Conservation (phyloP, 306 rosid species). For the Inga laurina region DNA sequence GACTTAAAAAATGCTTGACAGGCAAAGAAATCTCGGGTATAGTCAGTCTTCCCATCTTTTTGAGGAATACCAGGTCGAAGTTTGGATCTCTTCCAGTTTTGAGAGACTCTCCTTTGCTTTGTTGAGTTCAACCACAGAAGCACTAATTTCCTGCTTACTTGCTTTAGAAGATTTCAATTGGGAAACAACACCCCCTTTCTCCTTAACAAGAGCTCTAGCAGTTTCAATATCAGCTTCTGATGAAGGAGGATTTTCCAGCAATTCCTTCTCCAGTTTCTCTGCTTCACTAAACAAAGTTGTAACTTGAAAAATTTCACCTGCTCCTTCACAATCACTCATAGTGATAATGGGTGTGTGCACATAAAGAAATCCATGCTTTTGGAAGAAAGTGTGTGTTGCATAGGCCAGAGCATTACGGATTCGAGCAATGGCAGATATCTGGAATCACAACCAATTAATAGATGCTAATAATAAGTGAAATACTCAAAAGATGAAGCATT, state of each 20-base stretch:
- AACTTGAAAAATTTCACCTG: constrained; percentile 99
- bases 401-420: constrained; percentile 83
- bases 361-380: constrained; percentile 74
- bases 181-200: constrained; percentile 73
- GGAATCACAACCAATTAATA: constrained; percentile 17
- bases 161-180: constrained; percentile 78
- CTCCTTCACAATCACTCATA: constrained; percentile 99
- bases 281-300: constrained; percentile 83
- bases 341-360: constrained; percentile 95
- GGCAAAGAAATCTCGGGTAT: constrained; percentile 82
- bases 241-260: constrained; percentile 79
- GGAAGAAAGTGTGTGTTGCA: constrained; percentile 87
- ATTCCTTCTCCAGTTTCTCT: constrained; percentile 83
- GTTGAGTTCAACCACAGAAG: constrained; percentile 72
- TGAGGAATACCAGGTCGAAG: constrained; percentile 80
- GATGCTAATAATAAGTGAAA: not conserved
- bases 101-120: constrained; percentile 64
- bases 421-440: constrained; percentile 92
- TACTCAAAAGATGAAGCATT: not conserved
- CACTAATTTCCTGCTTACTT: constrained; percentile 56
- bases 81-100: constrained; percentile 78
- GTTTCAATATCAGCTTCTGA: constrained; percentile 76
- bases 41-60: constrained; percentile 92
- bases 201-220: constrained; percentile 57
- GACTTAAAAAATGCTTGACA: constrained; percentile 96